Base-by-base conservation (phyloP, 169 alveolate species). In the Eimeria brunetti region DNA sequence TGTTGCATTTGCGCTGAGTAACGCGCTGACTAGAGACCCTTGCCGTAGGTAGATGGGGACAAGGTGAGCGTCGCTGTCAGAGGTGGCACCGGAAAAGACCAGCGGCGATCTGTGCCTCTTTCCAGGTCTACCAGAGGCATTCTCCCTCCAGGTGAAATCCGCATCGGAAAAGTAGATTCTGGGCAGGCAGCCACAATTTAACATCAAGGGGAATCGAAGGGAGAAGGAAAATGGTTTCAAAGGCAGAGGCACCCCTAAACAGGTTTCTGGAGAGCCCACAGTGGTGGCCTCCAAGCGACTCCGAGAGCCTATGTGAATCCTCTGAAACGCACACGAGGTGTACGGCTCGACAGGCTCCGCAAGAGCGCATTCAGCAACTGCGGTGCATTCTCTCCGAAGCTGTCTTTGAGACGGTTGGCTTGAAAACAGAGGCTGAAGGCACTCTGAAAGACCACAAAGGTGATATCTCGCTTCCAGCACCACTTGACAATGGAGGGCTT, bases 261-360 rank as follows among this genome's bases (percentile, higher is more conserved):
- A 18, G 33, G 30, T 81, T 81, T 27, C 53, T 81, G 12, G 73
- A 56, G 51, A 30, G 7, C 51, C 71, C 89, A 11, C 71, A 20
- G 51, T 81, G 89, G 89, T 81, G 89, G 89, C 89, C 89, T 33
- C 51, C 3, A 81, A 20, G 53, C 30, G 18, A 44, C 44, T 3
- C 89, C 30, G 73, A 20, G n/a, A 27, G 18, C 22, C 4, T 71
- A 53, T 18, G 33, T 12, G 73, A 27, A 9, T 36, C 49, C 51
- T 7, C 49, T 30, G 62, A 81, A 33, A 71, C 30, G n/a, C 53
- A 24, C 86, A 27, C 64, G 22, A 49, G 24, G 86, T 76, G 86
- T n/a, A 49, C 18, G n/a, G 89, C 53, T 4, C 49, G 89, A 30
- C 33, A 81, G 46, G 89, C 69, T 53, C n/a, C 89, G 7, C 64